Percentiles rank a stretch among this genome's conserved stretches.
Conservation (phyloP, 163 green algal species). For the Prototheca wickerhamii region DNA sequence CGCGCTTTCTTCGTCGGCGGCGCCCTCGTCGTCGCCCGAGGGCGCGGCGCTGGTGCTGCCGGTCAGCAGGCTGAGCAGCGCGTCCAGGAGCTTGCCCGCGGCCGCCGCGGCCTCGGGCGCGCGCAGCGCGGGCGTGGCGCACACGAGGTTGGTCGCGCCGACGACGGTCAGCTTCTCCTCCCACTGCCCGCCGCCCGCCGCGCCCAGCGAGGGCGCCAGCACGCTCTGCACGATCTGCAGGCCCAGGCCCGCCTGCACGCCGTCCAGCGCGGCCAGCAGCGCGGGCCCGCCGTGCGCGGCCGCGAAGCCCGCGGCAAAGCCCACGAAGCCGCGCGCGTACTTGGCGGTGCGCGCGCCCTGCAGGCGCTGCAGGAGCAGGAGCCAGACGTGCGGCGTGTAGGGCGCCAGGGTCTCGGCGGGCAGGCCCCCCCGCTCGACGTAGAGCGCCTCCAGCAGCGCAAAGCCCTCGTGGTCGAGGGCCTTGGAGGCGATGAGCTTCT, state of each 20-base stretch:
- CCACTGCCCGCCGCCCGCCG: conserved; percentile 1
- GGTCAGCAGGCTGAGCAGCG: conserved; percentile 13
- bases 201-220: conserved; percentile 1
- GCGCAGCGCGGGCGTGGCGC: conserved; percentile 9
- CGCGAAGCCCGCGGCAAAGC: conserved; percentile 61
- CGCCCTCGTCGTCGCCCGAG: not conserved
- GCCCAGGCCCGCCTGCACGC: conserved; percentile 71
- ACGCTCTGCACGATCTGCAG: not conserved
- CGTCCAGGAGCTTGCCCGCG: conserved; percentile 31
- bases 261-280: conserved; percentile 53
- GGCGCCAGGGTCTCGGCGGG: not conserved
- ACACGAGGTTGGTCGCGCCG: not conserved
- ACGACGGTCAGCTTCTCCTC: not conserved
- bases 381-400: conserved; percentile 66
- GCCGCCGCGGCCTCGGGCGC: conserved; percentile 14
- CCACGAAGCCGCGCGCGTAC: conserved; percentile 65
- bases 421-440: not conserved
- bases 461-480: conserved; percentile 85
- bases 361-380: conserved; percentile 68
- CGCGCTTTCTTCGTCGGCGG: conserved; percentile 23
- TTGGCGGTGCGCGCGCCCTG: conserved; percentile 62
- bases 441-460: conserved; percentile 70
- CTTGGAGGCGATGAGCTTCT: conserved; percentile 83
- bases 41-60: not conserved
- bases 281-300: conserved; percentile 44